Conservation (phyloP, 2,329 filamentous ascomycete genomes). For the Huntiella bhutanensis region DNA sequence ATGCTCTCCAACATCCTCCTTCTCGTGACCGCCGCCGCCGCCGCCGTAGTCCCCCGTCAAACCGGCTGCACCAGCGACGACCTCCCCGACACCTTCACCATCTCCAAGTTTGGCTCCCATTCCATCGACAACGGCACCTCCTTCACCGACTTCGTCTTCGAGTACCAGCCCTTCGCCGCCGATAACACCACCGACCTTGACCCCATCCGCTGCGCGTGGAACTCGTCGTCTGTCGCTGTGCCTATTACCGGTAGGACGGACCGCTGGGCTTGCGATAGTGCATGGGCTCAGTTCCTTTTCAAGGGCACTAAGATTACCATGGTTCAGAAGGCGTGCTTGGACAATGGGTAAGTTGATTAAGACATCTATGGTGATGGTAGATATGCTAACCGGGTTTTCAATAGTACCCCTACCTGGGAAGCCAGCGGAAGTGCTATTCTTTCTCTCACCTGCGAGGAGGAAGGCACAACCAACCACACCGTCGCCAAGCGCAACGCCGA, state of each 20-base stretch:
- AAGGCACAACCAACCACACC: not conserved
- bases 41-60: slow-evolving; percentile 6
- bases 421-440: slow-evolving; percentile 12
- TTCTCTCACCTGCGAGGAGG: slow-evolving; percentile 8
- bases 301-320: slow-evolving; percentile 20
- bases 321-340: slow-evolving; percentile 26
- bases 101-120: slow-evolving; percentile 21
- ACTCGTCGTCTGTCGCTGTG: slow-evolving; percentile 23
- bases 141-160: slow-evolving; percentile 22
- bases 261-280: slow-evolving; percentile 26
- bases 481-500: not conserved
- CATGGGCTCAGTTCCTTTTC: slow-evolving; percentile 26
- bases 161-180: slow-evolving; percentile 16
- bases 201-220: slow-evolving; percentile 25
- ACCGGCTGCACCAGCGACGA: slow-evolving; percentile 16
- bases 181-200: slow-evolving; percentile 18
- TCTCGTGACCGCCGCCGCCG: slow-evolving; percentile 11
- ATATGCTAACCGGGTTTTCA: not conserved
- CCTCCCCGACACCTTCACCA: slow-evolving; percentile 21
- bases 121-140: slow-evolving; percentile 19
- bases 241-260: slow-evolving; percentile 17
- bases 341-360: slow-evolving; percentile 18
- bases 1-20: slow-evolving; percentile 11
- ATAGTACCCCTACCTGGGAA: slow-evolving; percentile 12
- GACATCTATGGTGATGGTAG: not conserved